Evolutionary conservation across 306 rosid genomes (phyloP).

Genomic region (Vicia villosa): DNA sequence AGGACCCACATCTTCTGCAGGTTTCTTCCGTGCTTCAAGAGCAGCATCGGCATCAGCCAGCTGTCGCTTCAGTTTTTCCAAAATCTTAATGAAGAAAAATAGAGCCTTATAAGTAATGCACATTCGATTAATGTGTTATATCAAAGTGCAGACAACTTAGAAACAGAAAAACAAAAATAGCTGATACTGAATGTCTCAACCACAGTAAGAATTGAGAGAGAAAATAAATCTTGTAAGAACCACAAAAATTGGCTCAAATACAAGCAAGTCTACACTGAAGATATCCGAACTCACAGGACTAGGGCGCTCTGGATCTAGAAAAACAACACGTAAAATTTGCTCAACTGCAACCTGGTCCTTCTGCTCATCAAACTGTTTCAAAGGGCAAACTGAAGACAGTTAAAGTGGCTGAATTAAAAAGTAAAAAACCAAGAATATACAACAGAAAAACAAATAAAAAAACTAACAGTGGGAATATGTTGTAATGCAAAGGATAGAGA

Average conservation of each 20-base stretch:
- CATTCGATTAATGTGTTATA: neutral
- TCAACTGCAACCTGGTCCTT: conserved; percentile 88
- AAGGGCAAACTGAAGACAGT: conserved; percentile 1
- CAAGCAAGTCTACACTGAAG: conserved; percentile 1
- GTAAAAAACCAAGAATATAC: conserved; percentile 10
- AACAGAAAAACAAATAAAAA: conserved; percentile 22
- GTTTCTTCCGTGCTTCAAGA: conserved; percentile 77
- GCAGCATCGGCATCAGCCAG: conserved; percentile 88
- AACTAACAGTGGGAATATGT: neutral
- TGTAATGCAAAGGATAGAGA: neutral
- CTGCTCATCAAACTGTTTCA: conserved; percentile 84
- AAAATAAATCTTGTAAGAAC: neutral
- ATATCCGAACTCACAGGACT: conserved; percentile 58
- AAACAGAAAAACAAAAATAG: neutral
- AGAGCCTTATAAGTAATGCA: neutral
- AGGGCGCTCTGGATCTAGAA: conserved; percentile 85
- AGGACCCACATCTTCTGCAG: conserved; percentile 76
- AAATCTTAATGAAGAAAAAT: conserved; percentile 44
- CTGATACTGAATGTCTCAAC: conserved; percentile 3
- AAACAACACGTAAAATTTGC: conserved; percentile 84
- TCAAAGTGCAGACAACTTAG: neutral
- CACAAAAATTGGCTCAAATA: neutral
- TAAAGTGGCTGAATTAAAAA: conserved; percentile 5
- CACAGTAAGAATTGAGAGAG: conserved; percentile 7
- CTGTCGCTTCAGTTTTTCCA: conserved; percentile 81